Evolutionary conservation across 805 yeast genomes (phyloP), one percentile per base, ranked within the genome.

Genomic region (Blastobotrys robertii): DNA sequence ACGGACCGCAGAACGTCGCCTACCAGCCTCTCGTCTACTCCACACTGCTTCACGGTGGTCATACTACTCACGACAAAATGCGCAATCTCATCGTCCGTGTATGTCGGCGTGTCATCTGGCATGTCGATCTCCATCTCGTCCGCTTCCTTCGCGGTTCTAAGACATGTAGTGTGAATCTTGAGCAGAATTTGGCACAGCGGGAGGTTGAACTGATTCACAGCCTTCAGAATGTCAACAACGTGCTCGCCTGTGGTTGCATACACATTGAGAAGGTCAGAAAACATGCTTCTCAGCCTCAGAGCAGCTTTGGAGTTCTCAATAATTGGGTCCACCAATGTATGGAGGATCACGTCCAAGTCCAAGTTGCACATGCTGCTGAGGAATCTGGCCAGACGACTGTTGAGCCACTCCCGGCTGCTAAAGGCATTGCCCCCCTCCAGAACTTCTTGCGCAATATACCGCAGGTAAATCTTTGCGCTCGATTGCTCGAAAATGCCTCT

Each of bases 1-100:
- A 55, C 40, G 10, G 42, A 43, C 15, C 42, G 32, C 14, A 54
- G 22, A 13, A 55, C 9, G 38, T 53, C 54, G 14, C 57, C 57
- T 31, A 54, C 50, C 7, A 46, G 38, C 1, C 41, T 29, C 30
- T 33, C 30, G 4, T 39, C 30, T 8, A 42, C 13, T 8, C 19
- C 16, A 10, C 30, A 11, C 19, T 15, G 9, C 10, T 30, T 14
- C 7, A 34, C 16, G 16, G 22, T 28, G 7, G 36, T 22, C 11
- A 37, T 37, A 31, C 39, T 16, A 8, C 34, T 19, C 3, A 37
- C 14, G 4, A 38, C 33, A 12, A 16, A 30, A 9, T 13, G n/a
- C 8, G 31, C 15, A 8, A 30, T 25, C 12, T 38, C 41, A 3
- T 19, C 13, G n/a, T 38, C 41, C 11, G 25, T 13, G 29, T 38